These are phyloP conservation scores for Cercospora janseana DNA, from an alignment of 2,329 filamentous ascomycete species.

Conservation along the genomic window DNA sequence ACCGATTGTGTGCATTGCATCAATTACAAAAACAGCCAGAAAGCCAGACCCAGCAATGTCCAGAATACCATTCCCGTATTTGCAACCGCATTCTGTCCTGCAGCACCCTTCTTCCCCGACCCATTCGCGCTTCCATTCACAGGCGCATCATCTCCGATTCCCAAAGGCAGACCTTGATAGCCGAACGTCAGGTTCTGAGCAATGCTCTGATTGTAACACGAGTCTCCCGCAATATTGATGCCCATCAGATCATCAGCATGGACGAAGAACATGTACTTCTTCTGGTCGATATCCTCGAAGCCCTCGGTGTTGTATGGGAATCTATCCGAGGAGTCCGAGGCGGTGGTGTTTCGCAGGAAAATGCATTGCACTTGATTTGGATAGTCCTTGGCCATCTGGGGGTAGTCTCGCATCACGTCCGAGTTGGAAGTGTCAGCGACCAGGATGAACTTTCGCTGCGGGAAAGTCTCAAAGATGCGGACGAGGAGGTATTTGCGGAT, in stretches of 20 bases:
- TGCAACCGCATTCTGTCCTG: constrained; percentile 5
- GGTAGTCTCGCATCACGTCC: constrained; percentile 66
- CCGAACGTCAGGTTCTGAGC: constrained; percentile 70
- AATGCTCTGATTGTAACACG: constrained; percentile 65
- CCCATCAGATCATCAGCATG: constrained; percentile 66
- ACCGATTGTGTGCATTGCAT: too few relatives aligned
- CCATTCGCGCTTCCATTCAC: constrained; percentile 31
- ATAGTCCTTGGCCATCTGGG: constrained; percentile 59
- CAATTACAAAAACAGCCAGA: not conserved
- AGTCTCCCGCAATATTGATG: constrained; percentile 65
- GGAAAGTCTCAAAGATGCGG: constrained; percentile 73
- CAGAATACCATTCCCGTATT: constrained; percentile 28
- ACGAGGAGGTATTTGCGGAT: constrained; percentile 69
- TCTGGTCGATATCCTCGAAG: constrained; percentile 65
- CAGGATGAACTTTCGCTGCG: constrained; percentile 70
- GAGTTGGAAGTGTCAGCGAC: constrained; percentile 74
- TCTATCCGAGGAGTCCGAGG: constrained; percentile 63
- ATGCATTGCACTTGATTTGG: constrained; percentile 75
- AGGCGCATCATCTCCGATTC: constrained; percentile 23
- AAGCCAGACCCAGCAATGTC: not conserved
- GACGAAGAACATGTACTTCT: constrained; percentile 76
- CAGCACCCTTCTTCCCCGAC: constrained; percentile 11
- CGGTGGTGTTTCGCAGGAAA: constrained; percentile 69
- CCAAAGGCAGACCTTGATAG: constrained; percentile 53
- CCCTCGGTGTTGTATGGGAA: constrained; percentile 75